Percentiles rank a stretch among this genome's conserved stretches.
Conservation (phyloP, 306 rosid genomes). For the Pterocarpus santalinus region DNA sequence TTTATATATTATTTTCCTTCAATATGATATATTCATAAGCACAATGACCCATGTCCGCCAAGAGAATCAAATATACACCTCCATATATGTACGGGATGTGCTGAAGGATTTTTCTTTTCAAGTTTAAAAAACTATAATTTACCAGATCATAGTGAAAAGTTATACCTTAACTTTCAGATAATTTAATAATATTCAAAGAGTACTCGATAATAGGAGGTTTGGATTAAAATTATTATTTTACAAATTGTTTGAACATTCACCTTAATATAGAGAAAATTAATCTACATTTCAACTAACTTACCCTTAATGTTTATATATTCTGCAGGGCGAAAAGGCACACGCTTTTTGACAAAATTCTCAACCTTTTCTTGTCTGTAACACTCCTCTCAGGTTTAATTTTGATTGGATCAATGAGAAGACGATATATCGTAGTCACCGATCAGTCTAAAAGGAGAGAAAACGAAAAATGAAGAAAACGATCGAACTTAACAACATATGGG, state of each 20-base stretch:
- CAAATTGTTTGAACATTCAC: not conserved
- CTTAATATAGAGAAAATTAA: not conserved
- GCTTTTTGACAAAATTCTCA: not conserved
- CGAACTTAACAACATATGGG: not conserved
- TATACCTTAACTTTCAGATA: not conserved
- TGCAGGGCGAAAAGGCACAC: not conserved
- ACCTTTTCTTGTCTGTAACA: not conserved
- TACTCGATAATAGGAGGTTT: not conserved
- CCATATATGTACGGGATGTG: no score
- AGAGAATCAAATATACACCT: no score
- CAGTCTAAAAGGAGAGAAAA: not conserved
- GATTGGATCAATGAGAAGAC: slow-evolving; percentile 29
- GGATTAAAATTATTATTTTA: not conserved
- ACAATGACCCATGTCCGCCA: no score
- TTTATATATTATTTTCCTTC: not conserved
- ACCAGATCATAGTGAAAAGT: not conserved
- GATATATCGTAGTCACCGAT: not conserved
- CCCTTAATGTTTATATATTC: not conserved
- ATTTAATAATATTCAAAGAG: not conserved
- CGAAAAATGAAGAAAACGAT: slow-evolving; percentile 28
- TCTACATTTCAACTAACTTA: not conserved
- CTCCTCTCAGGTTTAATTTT: not conserved
- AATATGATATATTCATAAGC: no score
- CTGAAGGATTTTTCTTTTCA: no score
- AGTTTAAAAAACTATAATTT: not conserved